These are phyloP conservation scores for Nyssa sinensis DNA, from an alignment of 148 eudicot species.

Conservation along the genomic window DNA sequence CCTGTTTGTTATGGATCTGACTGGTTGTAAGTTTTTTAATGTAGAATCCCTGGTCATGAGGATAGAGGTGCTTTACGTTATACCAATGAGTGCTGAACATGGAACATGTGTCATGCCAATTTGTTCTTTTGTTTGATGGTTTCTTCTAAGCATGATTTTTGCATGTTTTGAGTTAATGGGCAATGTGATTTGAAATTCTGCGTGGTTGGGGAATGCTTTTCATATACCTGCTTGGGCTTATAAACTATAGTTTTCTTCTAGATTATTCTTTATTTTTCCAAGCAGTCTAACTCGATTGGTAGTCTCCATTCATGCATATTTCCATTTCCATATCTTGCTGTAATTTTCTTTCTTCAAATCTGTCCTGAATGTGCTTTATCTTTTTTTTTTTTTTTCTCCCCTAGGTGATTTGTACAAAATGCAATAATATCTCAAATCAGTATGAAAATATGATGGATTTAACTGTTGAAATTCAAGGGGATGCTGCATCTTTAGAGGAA, in stretches of 20 bases:
- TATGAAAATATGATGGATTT: no score
- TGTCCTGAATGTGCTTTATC: background rate
- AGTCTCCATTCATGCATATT: slow-evolving; percentile 71
- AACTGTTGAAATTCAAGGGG: slow-evolving; percentile 92
- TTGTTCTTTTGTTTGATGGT: background rate
- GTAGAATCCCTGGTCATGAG: no score
- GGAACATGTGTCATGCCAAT: background rate
- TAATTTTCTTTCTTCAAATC: background rate
- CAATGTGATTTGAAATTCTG: background rate
- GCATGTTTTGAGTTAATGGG: background rate
- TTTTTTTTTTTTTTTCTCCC: slow-evolving; percentile 11
- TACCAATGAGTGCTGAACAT: background rate
- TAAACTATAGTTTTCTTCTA: background rate
- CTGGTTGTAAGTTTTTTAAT: no score
- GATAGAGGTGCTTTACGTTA: no score
- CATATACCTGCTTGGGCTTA: background rate
- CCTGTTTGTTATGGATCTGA: no score
- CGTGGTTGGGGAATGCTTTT: background rate
- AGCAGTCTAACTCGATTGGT: slow-evolving; percentile 41
- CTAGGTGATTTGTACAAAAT: slow-evolving; percentile 73
- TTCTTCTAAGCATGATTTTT: background rate
- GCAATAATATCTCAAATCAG: slow-evolving; percentile 75
- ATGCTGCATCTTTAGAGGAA: slow-evolving; percentile 79
- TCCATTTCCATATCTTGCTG: slow-evolving; percentile 53
- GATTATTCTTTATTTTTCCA: background rate